phyloP scores from a whole-genome alignment of 805 yeast genomes.

The Saturnispora ahearnii region DNA sequence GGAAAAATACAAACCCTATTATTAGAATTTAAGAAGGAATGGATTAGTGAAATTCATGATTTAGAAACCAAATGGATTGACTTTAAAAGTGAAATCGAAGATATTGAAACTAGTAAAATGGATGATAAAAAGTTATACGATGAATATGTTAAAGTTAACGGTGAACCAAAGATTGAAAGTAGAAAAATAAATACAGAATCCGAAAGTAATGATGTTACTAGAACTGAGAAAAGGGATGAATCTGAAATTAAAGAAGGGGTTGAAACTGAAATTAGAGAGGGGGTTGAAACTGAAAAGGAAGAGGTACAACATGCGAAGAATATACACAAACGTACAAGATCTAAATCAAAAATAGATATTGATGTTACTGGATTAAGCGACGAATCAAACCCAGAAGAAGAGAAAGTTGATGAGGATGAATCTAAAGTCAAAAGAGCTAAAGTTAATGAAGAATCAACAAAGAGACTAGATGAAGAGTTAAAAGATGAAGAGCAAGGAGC shows the following conservation, averaged over 20 bases:
- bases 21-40: slow-evolving; percentile 22
- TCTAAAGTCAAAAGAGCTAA: background rate
- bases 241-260: slow-evolving; percentile 1
- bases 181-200: too few relatives aligned
- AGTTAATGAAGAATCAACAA: slow-evolving; percentile 3
- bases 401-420: background rate
- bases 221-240: slow-evolving; percentile 1
- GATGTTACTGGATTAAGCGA: slow-evolving; percentile 5
- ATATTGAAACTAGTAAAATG: slow-evolving; percentile 34
- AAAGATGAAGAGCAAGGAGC: background rate
- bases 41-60: slow-evolving; percentile 29
- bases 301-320: background rate
- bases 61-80: slow-evolving; percentile 31
- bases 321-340: slow-evolving; percentile 4
- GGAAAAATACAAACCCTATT: background rate
- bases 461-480: background rate
- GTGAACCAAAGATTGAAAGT: too few relatives aligned
- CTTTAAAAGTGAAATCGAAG: slow-evolving; percentile 31
- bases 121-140: slow-evolving; percentile 27
- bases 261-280: slow-evolving; percentile 1
- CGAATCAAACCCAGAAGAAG: slow-evolving; percentile 4
- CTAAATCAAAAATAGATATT: background rate
- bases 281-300: slow-evolving; percentile 1
- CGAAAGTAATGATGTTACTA: background rate
- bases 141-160: slow-evolving; percentile 18